Conservation (phyloP, 306 rosid genomes). For the Carpinus fangiana region DNA sequence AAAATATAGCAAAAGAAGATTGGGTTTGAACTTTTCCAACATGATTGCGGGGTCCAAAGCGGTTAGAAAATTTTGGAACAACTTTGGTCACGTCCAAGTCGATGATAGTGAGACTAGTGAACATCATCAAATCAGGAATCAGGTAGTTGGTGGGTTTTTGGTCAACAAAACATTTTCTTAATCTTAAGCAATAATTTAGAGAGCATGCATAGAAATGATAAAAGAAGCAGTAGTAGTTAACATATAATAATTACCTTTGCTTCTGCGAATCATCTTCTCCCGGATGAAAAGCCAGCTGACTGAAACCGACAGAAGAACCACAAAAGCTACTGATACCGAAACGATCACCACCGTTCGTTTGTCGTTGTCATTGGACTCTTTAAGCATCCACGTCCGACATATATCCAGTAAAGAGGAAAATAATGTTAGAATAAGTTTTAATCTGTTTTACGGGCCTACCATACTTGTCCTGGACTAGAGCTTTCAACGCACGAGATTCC, state of each 20-base stretch:
- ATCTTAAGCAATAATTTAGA: neutral
- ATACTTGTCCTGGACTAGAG: too few species aligned
- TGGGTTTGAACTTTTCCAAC: neutral
- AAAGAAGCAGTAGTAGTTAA: neutral
- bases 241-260: conserved; percentile 27
- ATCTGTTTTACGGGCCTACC: too few species aligned
- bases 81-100: neutral
- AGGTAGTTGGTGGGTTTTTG: neutral
- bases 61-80: neutral
- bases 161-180: neutral
- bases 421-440: too few species aligned
- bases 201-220: neutral
- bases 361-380: conserved; percentile 31
- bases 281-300: conserved; percentile 30
- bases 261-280: conserved; percentile 25
- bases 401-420: neutral
- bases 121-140: neutral
- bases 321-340: conserved; percentile 27
- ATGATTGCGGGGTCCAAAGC: neutral
- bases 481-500: too few species aligned
- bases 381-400: conserved; percentile 3
- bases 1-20: neutral
- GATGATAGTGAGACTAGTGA: neutral
- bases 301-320: conserved; percentile 19
- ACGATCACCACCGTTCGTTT: conserved; percentile 23